Evolutionary conservation across 2,329 filamentous ascomycete species (phyloP).

Genomic region (Phoma sp.): DNA sequence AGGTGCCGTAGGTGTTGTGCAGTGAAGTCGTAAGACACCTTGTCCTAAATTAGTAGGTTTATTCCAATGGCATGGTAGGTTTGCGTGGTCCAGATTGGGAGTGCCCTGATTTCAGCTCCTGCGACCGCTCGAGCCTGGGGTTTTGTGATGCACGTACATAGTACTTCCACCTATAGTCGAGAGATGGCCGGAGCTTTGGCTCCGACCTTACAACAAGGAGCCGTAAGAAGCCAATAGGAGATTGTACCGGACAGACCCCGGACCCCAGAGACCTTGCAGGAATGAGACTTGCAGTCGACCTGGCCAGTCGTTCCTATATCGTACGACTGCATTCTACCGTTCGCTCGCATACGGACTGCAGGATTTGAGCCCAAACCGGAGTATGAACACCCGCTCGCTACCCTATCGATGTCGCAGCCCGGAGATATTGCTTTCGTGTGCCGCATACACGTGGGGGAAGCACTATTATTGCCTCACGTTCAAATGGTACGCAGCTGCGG

Average conservation of each 20-base stretch:
- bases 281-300: neutral
- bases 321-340: neutral
- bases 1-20: neutral
- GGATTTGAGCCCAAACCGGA: neutral
- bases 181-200: neutral
- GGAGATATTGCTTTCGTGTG: neutral
- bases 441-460: neutral
- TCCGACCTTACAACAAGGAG: neutral
- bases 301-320: neutral
- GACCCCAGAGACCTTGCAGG: neutral
- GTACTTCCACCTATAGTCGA: neutral
- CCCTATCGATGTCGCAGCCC: neutral
- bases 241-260: neutral
- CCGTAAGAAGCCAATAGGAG: neutral
- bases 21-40: neutral
- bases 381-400: neutral
- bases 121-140: conserved; percentile 6
- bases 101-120: neutral
- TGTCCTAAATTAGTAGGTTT: neutral
- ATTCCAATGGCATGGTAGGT: neutral
- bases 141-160: conserved; percentile 3
- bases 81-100: neutral
- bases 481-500: neutral
- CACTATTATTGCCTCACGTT: neutral
- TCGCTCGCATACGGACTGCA: neutral